phyloP scores from a whole-genome alignment of 805 yeast species.

The Myxozyma nipponensis region DNA sequence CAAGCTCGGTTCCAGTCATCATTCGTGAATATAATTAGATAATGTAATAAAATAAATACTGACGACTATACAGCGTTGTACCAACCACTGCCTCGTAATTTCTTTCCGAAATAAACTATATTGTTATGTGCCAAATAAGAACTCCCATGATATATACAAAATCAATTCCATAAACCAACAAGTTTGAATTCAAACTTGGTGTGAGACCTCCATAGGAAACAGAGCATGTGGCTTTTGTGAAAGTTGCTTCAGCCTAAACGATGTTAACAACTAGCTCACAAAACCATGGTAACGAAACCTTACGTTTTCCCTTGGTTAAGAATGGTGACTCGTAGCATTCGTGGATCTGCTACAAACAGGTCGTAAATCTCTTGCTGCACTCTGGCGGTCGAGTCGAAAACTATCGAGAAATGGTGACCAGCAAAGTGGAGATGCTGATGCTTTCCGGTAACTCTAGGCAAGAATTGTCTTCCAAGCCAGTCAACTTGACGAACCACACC shows the following conservation, averaged over 20 bases:
- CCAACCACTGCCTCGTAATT: too few species aligned
- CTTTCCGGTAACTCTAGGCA: constrained; percentile 78
- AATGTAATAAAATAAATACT: too few species aligned
- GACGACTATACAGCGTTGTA: too few species aligned
- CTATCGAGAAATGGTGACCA: constrained; percentile 81
- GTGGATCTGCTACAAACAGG: constrained; percentile 80
- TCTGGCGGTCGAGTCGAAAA: constrained; percentile 79
- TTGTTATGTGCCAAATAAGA: too few species aligned
- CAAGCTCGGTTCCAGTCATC: constrained; percentile 97
- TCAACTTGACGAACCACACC: constrained; percentile 87
- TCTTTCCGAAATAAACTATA: too few species aligned
- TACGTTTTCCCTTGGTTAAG: constrained; percentile 43
- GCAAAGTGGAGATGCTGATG: constrained; percentile 87
- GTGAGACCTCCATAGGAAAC: not conserved
- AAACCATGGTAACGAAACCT: not conserved
- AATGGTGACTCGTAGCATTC: constrained; percentile 76
- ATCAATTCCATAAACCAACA: too few species aligned
- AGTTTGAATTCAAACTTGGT: too few species aligned
- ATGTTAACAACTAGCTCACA: not conserved
- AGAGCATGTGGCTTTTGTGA: not conserved
- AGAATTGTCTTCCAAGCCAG: constrained; percentile 69
- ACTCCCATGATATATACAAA: too few species aligned
- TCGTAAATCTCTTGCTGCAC: constrained; percentile 83
- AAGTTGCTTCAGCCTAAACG: constrained; percentile 6
- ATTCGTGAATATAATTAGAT: constrained; percentile 77